Base-by-base conservation (phyloP, 768 basidiomycete genomes). In the Boletus rubroflammeus region DNA sequence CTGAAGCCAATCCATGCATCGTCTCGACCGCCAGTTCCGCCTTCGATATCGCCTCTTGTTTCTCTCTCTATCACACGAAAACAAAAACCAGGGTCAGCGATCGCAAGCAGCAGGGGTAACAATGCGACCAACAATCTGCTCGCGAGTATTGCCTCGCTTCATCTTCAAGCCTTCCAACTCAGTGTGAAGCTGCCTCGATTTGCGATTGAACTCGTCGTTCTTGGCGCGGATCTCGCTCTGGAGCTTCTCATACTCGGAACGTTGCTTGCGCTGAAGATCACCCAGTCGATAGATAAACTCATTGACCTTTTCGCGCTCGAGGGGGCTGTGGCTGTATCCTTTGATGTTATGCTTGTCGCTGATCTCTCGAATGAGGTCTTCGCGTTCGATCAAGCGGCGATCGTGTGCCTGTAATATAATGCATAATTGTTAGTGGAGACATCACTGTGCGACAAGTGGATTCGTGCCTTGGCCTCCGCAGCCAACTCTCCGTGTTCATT, bases 231-330 rank as follows among this genome's bases (percentile, higher is more conserved):
- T 75, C 35, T 90, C 87, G 10, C 59, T 89, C 76, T 90, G 87
- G 17, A 90, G 67, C 58, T 76, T 80, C 58, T 90, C 86, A 11
- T 83, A 79, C 53, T 87, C 84, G 13, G 70, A 60, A n/a, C 76
- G 81, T 56, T 88, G 85, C 56, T 77, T 80, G 34, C 80, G 75
- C 53, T 84, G 83, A 5, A 87, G 67, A 25, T 88, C 85, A 5
- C 72, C 74, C 3, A 97, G 72, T 47, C 79, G 81, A 9, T 83
- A 73, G 25, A 84, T 75, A 67, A 97, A 95, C 42, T 92, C 87
- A 28, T 78, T 67, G 19, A 93, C 78, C 66, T 92, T 81, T 38
- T 83, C 81, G 38, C 83, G 78, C 47, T 86, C 86, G 34, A 94
- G 76, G 2, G 86, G 85, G 0, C 83, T 78, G 46, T 83, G 77